phyloP scores from a whole-genome alignment of 1,284 basidiomycete genomes.

The Porogramme epimiltina region DNA sequence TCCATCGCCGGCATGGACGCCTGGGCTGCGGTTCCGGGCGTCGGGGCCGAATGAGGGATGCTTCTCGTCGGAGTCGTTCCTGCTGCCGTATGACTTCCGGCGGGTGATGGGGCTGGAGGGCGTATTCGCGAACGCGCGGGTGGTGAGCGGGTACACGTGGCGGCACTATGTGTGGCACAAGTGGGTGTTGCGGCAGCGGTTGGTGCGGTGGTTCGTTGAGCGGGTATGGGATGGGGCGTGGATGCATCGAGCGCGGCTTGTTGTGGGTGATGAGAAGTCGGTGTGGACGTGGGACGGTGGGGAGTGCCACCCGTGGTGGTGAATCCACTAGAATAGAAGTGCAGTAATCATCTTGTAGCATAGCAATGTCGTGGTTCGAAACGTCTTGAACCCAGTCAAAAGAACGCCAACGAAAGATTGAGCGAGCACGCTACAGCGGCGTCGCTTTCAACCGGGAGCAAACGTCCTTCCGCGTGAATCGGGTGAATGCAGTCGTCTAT shows the following conservation, averaged over 20 bases:
- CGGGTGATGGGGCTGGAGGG: constrained; percentile 42
- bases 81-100: constrained; percentile 57
- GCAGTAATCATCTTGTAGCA: no score
- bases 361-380: no score
- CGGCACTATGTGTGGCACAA: constrained; percentile 48
- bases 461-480: no score
- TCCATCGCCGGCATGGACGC: constrained; percentile 35
- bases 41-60: constrained; percentile 44
- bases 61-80: constrained; percentile 55
- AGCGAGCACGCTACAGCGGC: no score
- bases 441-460: no score
- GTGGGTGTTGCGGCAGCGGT: constrained; percentile 44
- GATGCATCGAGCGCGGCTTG: constrained; percentile 39
- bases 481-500: no score
- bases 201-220: constrained; percentile 48
- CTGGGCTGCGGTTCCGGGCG: constrained; percentile 47
- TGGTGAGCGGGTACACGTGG: constrained; percentile 40
- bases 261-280: constrained; percentile 38
- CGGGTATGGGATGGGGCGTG: constrained; percentile 38
- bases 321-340: no score
- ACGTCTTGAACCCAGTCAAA: no score
- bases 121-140: constrained; percentile 49
- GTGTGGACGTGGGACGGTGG: constrained; percentile 41
- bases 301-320: constrained; percentile 39
- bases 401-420: no score